These are phyloP conservation scores for Tremella yokohamensis DNA, from an alignment of 768 basidiomycete species.

Conservation along the genomic window DNA sequence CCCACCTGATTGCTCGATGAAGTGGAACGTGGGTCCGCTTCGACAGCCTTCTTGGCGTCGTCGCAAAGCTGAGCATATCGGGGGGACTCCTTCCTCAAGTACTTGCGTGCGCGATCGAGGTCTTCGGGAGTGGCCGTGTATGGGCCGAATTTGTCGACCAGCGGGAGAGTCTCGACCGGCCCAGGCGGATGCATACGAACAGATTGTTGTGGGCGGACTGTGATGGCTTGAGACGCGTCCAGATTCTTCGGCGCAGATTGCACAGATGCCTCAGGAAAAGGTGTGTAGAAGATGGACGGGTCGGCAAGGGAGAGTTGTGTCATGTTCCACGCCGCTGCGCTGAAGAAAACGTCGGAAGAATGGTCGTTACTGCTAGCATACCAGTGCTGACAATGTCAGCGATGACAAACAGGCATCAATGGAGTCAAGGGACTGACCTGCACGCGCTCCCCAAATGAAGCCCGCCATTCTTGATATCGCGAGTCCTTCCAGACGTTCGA, in stretches of 20 bases:
- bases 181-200: slow-evolving; percentile 37
- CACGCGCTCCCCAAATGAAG: slow-evolving; percentile 60
- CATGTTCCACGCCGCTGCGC: slow-evolving; percentile 67
- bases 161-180: not conserved
- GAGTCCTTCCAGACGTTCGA: slow-evolving; percentile 66
- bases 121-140: too few species aligned
- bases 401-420: not conserved
- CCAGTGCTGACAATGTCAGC: slow-evolving; percentile 60
- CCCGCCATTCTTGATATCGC: slow-evolving; percentile 70
- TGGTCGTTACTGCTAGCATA: slow-evolving; percentile 64
- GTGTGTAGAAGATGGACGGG: slow-evolving; percentile 66
- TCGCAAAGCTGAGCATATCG: slow-evolving; percentile 50
- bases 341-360: slow-evolving; percentile 69
- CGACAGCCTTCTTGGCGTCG: slow-evolving; percentile 50
- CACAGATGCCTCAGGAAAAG: slow-evolving; percentile 54
- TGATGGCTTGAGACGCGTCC: slow-evolving; percentile 55
- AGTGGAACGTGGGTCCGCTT: slow-evolving; percentile 7
- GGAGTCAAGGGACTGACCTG: slow-evolving; percentile 57
- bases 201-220: slow-evolving; percentile 51
- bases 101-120: too few species aligned
- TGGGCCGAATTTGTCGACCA: not conserved
- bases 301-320: slow-evolving; percentile 71
- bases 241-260: slow-evolving; percentile 44
- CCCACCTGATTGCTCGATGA: slow-evolving; percentile 50
- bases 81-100: slow-evolving; percentile 44